Base-by-base conservation (phyloP, 2,329 filamentous ascomycete species). In the Chaetomium strumarium region DNA sequence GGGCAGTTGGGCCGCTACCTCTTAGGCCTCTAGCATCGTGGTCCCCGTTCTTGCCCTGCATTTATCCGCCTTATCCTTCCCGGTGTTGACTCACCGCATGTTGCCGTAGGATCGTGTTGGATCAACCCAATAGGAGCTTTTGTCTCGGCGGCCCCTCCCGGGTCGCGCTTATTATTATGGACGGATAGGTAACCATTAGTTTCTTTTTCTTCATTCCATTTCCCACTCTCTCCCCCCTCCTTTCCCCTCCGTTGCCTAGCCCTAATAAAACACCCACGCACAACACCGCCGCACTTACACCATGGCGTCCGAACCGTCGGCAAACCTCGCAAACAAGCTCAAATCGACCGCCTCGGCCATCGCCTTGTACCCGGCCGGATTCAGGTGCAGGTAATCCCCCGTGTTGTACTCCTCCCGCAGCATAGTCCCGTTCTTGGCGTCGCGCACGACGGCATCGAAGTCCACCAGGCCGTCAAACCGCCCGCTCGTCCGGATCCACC, bases 331-430 rank as follows among this genome's bases (percentile, higher is more conserved):
- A 60, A 84, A 79, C 30, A 83, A 42, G 2, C 63, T 62, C 49
- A 84, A 55, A 4, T 80, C 78, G 45, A 85, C 78, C 44, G 68
- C 66, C 38, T 75, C 70, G 3, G 79, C 81, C 67, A 85, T 69
- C 5, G 72, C 72, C 61, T 73, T 67, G 61, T 83, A 85, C 1
- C 80, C 82, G 3, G 58, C 64, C 1, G 74, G 71, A 60, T 76
- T 81, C 2, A 78, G 71, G 68, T 86, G 83, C 58, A 86, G 63
- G 61, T 80, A 79, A 63, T 85, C 82, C 0, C 82, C 82, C 2
- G 70, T 74, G 56, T 85, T 73, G 58, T 73, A 83, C 54, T 59
- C 57, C 7, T 66, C 63, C 19, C 66, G 67, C 62, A 83, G 60
- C 62, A 70, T 66, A 24, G 70, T 76, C 38, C 55, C 68, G 43